These are phyloP conservation scores for Nothopassalora personata DNA, from an alignment of 2,329 filamentous ascomycete genomes.

Conservation along the genomic window DNA sequence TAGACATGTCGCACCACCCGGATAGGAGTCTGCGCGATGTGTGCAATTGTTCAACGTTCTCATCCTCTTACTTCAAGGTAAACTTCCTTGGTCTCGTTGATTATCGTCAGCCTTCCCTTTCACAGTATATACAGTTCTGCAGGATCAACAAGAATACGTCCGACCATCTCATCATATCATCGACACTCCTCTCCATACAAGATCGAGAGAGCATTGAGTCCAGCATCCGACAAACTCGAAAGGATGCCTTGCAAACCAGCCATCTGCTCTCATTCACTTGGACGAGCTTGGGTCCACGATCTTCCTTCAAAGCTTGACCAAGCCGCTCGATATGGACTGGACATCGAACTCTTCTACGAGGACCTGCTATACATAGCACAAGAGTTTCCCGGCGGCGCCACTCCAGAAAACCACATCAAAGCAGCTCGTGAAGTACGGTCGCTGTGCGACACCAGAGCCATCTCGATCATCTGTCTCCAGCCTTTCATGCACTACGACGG, in stretches of 20 bases:
- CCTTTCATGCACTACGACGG: conserved; percentile 78
- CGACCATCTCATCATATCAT: background rate
- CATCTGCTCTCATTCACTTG: conserved; percentile 73
- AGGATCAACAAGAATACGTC: background rate
- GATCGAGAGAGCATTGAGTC: background rate
- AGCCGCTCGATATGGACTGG: conserved; percentile 61
- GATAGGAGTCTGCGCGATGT: background rate
- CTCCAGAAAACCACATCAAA: conserved; percentile 45
- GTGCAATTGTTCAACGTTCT: background rate
- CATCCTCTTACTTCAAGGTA: conserved; percentile 4
- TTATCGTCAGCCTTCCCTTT: background rate
- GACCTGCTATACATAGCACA: conserved; percentile 61
- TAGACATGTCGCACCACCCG: conserved; percentile 10
- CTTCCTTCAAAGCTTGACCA: conserved; percentile 63
- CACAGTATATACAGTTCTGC: background rate
- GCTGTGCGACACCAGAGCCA: conserved; percentile 52
- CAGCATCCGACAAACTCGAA: background rate
- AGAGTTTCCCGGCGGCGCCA: conserved; percentile 40
- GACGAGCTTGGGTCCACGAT: conserved; percentile 64
- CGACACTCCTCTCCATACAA: background rate
- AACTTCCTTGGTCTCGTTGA: background rate
- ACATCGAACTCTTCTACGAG: conserved; percentile 73
- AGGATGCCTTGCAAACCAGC: conserved; percentile 53
- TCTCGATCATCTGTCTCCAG: conserved; percentile 63
- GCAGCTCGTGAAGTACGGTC: conserved; percentile 55